Percentiles rank a stretch among this genome's conserved stretches.
Conservation (phyloP, 1,284 basidiomycete species). For the Ceratobasidium sp. region DNA sequence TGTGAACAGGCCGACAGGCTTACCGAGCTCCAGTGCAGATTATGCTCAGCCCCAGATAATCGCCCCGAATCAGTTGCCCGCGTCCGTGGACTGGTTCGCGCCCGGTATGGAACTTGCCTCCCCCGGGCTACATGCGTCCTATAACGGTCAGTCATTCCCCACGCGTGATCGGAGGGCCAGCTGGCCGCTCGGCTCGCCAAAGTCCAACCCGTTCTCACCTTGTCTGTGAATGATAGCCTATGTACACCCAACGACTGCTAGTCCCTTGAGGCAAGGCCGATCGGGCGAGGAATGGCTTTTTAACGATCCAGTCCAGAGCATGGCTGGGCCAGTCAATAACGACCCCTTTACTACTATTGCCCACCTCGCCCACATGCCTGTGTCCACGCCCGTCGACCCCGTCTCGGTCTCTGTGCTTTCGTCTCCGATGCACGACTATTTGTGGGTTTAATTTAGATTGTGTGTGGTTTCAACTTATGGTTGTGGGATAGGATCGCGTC, state of each 20-base stretch:
- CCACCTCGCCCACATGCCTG: slow-evolving; percentile 28
- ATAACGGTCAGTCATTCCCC: slow-evolving; percentile 19
- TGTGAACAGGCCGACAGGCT: neutral
- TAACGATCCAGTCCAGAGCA: slow-evolving; percentile 16
- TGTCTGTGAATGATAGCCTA: slow-evolving; percentile 26
- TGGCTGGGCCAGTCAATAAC: slow-evolving; percentile 22
- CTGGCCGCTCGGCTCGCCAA: neutral
- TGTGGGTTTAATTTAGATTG: neutral
- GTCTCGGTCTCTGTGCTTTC: slow-evolving; percentile 14
- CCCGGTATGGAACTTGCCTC: slow-evolving; percentile 16
- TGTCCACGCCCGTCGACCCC: slow-evolving; percentile 9
- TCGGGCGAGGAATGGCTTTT: slow-evolving; percentile 32
- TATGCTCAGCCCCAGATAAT: slow-evolving; percentile 13
- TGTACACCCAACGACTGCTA: neutral
- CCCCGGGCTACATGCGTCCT: slow-evolving; percentile 15
- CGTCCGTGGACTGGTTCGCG: slow-evolving; percentile 27
- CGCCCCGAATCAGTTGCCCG: slow-evolving; percentile 21
- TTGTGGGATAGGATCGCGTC: slow-evolving; percentile 13
- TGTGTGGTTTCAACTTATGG: neutral
- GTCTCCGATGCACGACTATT: slow-evolving; percentile 35
- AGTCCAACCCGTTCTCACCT: slow-evolving; percentile 2
- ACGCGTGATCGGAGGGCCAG: slow-evolving; percentile 14
- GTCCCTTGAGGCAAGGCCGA: slow-evolving; percentile 27
- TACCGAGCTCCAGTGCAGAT: neutral
- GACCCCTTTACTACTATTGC: slow-evolving; percentile 31